A percentile compares a stretch with the other conserved stretches of the same genome.
phyloP scores from a whole-genome alignment of 2,329 filamentous ascomycete genomes.

The Aspergillus sojae region DNA sequence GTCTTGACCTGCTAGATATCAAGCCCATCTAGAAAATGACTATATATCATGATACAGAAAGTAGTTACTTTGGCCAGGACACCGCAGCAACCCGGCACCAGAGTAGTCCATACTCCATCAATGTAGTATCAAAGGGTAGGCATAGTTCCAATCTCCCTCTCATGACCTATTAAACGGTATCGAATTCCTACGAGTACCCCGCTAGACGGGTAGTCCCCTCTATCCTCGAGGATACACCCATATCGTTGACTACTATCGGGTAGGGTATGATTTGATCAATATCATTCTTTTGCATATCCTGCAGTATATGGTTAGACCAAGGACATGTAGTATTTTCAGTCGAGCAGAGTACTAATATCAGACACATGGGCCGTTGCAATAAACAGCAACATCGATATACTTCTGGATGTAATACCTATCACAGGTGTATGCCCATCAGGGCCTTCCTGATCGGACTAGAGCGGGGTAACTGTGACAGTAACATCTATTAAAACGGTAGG shows the following conservation, averaged over 20 bases:
- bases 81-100: neutral
- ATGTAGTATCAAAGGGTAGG: neutral
- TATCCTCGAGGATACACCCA: neutral
- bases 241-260: fast-evolving
- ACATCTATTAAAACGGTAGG: neutral
- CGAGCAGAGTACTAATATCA: neutral
- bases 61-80: neutral
- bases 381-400: neutral
- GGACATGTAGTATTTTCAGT: neutral
- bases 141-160: neutral
- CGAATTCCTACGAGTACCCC: too few species aligned
- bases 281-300: neutral
- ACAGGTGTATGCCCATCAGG: neutral
- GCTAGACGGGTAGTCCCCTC: too few species aligned
- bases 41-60: neutral
- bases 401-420: neutral
- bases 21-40: neutral
- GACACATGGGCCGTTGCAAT: too few species aligned
- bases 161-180: neutral
- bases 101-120: neutral
- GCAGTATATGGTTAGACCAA: neutral
- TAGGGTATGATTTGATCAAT: neutral
- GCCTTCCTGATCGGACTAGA: neutral
- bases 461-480: neutral
- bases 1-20: neutral